A percentile compares a stretch with the other conserved stretches of the same genome.
phyloP scores from a whole-genome alignment of 2,329 filamentous ascomycete species.

The Monilinia fructicola region DNA sequence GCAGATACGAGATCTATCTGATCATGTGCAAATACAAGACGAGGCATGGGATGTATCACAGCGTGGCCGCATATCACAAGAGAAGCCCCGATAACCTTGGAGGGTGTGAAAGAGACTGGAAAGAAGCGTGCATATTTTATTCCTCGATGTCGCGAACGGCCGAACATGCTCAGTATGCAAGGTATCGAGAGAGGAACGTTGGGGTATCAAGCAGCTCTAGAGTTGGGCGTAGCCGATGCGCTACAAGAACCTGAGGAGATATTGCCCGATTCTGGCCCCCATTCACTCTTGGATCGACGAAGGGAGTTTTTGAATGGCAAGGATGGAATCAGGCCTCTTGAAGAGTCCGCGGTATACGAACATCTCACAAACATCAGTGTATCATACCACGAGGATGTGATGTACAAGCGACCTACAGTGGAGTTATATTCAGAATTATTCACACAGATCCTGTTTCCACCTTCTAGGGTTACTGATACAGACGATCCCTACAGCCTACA shows the following conservation, averaged over 20 bases:
- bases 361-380: slow-evolving; percentile 54
- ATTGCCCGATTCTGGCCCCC: slow-evolving; percentile 25
- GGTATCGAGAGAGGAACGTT: slow-evolving; percentile 70
- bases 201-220: slow-evolving; percentile 67
- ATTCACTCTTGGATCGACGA: slow-evolving; percentile 32
- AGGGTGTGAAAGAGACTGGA: slow-evolving; percentile 27
- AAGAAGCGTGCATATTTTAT: slow-evolving; percentile 36
- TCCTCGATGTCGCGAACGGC: slow-evolving; percentile 43
- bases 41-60: slow-evolving; percentile 62
- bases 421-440: slow-evolving; percentile 65
- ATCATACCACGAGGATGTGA: slow-evolving; percentile 55
- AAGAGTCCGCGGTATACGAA: slow-evolving; percentile 58
- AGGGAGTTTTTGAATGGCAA: slow-evolving; percentile 41
- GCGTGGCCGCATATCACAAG: slow-evolving; percentile 62
- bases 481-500: slow-evolving; percentile 62
- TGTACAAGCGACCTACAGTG: slow-evolving; percentile 50
- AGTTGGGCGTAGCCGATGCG: slow-evolving; percentile 63
- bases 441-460: slow-evolving; percentile 57
- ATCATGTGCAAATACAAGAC: slow-evolving; percentile 63
- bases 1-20: slow-evolving; percentile 61
- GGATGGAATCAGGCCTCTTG: slow-evolving; percentile 51
- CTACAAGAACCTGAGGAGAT: slow-evolving; percentile 59
- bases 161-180: slow-evolving; percentile 71
- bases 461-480: slow-evolving; percentile 55
- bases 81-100: slow-evolving; percentile 48